Evolutionary conservation across 169 alveolate genomes (phyloP).

Genomic region (Plasmodium inui): DNA sequence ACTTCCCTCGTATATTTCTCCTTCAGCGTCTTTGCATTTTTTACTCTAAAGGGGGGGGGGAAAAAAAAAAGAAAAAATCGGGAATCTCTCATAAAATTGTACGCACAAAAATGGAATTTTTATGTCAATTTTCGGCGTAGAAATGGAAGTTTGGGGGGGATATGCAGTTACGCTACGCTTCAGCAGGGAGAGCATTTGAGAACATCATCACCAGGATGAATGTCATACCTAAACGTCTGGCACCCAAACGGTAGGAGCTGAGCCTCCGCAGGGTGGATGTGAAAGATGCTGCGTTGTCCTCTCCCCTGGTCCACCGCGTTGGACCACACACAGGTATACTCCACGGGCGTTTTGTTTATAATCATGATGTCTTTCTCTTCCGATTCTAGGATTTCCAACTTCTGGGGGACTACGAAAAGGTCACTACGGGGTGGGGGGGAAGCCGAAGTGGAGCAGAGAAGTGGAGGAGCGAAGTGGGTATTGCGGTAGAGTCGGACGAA

Average conservation of each 20-base stretch:
- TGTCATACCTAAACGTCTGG: slow-evolving; percentile 44
- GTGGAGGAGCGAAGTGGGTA: background rate
- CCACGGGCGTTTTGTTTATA: slow-evolving; percentile 64
- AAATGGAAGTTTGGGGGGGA: background rate
- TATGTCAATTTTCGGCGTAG: background rate
- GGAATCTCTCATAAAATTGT: background rate
- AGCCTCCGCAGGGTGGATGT: slow-evolving; percentile 49
- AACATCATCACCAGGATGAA: background rate
- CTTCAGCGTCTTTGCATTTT: slow-evolving; percentile 43
- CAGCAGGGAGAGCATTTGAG: background rate
- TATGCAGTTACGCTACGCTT: background rate
- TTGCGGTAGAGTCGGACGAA: background rate
- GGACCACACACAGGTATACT: slow-evolving; percentile 71
- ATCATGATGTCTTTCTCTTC: slow-evolving; percentile 63
- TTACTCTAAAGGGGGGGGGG: slow-evolving; percentile 18
- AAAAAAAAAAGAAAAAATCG: background rate
- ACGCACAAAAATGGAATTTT: background rate
- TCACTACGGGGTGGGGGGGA: slow-evolving; percentile 3
- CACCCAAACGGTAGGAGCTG: slow-evolving; percentile 46
- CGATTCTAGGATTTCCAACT: slow-evolving; percentile 40
- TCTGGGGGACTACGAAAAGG: slow-evolving; percentile 53
- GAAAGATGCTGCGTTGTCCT: slow-evolving; percentile 11
- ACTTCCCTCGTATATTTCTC: slow-evolving; percentile 40
- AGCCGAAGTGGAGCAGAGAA: no score
- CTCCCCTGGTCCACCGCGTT: slow-evolving; percentile 15